Conservation (phyloP, 805 yeast species). For the Ogataea trehaloabstinens region DNA sequence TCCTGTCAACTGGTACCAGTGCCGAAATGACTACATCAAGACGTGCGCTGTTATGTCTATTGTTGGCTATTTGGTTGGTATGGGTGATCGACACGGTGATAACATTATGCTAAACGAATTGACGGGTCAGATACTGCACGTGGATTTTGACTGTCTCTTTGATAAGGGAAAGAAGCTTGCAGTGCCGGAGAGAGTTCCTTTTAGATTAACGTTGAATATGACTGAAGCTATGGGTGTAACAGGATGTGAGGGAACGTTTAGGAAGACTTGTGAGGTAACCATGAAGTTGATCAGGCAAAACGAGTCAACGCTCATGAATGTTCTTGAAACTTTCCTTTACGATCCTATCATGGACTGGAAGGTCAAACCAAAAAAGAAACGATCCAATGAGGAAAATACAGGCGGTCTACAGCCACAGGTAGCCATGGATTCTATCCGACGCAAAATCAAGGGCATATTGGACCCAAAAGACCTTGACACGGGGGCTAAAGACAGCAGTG, state of each 20-base stretch:
- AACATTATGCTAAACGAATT: constrained; percentile 72
- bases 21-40: constrained; percentile 70
- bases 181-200: constrained; percentile 93
- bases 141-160: constrained; percentile 94
- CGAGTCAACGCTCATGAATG: constrained; percentile 83
- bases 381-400: constrained; percentile 23
- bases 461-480: constrained; percentile 55
- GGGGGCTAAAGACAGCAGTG: constrained; percentile 39
- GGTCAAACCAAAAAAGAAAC: constrained; percentile 35
- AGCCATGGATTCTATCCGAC: constrained; percentile 68
- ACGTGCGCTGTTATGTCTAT: constrained; percentile 96
- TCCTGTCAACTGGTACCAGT: constrained; percentile 82
- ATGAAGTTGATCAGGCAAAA: constrained; percentile 67
- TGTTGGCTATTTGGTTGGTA: constrained; percentile 89
- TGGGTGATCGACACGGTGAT: constrained; percentile 97
- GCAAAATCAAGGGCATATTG: constrained; percentile 80
- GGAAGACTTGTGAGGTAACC: constrained; percentile 84
- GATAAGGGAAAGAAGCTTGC: constrained; percentile 74
- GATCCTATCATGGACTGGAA: constrained; percentile 89
- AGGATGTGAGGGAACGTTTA: constrained; percentile 86
- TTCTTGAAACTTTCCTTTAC: constrained; percentile 86
- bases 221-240: constrained; percentile 83
- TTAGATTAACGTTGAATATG: constrained; percentile 83
- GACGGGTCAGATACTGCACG: constrained; percentile 82
- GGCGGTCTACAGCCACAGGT: constrained; percentile 50